Base-by-base conservation (phyloP, 2,329 filamentous ascomycete genomes). In the Nothophoma quercina region DNA sequence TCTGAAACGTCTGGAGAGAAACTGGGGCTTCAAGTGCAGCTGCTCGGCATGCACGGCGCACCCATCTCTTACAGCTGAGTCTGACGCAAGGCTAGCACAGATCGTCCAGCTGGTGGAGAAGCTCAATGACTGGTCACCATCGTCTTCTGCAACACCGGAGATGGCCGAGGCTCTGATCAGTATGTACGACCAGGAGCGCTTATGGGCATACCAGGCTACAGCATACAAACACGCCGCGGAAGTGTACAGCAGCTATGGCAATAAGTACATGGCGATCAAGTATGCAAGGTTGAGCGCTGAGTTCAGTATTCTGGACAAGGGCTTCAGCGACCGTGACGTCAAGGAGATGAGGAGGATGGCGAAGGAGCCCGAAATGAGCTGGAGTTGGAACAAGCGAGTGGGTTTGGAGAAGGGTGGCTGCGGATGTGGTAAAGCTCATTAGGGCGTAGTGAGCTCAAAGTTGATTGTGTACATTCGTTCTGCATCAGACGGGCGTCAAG, bases 201-300 rank as follows among this genome's bases (percentile, higher is more conserved):
- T 79, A 10, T 63, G 70, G 23, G 69, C 68, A 7, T 73, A 71
- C 32, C 63, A 77, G 4, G 70, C 71, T 0, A 65, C 63, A 6
- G 71, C 74, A 9, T 78, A 77, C 49, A 73, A 72, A 42, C 62
- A 72, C 33, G 75, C 75, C 0, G 75, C 75, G 1, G 63, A 78
- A 56, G 70, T 63, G 28, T 77, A 76, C 44, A 73, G 70, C 21
- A 67, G 71, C 41, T 70, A 75, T 43, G 60, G 71, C 29, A 57
- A 65, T 43, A 59, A 46, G 47, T 70, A 58, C 44, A 63, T 63
- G 39, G 70, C 71, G 8, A 56, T 70, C 15, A 61, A 56, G 55
- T 73, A 70, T 52, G 71, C 71, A 32, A 41, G 65, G 21, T 33
- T 70, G 41, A 63, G 61, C 22, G 49, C 59, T 0, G 69, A 72